phyloP scores from a whole-genome alignment of 2,329 filamentous ascomycete genomes.

The Alternaria atra region DNA sequence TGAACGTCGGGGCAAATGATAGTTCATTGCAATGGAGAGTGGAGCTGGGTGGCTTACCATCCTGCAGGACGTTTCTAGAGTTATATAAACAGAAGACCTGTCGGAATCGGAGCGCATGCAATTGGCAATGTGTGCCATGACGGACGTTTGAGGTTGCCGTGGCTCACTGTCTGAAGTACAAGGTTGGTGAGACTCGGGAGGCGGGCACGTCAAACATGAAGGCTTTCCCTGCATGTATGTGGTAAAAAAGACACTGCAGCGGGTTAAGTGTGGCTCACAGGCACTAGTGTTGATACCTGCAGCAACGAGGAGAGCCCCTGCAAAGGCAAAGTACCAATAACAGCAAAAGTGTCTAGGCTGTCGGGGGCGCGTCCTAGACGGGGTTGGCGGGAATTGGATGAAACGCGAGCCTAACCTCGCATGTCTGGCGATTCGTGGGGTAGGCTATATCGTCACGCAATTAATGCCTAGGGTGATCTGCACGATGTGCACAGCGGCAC shows the following conservation, averaged over 20 bases:
- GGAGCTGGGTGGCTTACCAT: constrained; percentile 39
- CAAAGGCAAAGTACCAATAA: constrained; percentile 42
- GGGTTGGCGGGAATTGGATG: constrained; percentile 45
- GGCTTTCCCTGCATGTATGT: constrained; percentile 51
- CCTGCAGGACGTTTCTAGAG: constrained; percentile 46
- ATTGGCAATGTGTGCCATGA: constrained; percentile 57
- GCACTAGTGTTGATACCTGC: constrained; percentile 50
- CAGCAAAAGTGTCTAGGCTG: constrained; percentile 47
- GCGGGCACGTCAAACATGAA: constrained; percentile 53
- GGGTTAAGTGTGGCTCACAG: constrained; percentile 50
- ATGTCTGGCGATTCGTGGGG: constrained; percentile 53
- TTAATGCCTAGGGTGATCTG: constrained; percentile 39
- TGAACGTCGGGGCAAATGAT: constrained; percentile 44
- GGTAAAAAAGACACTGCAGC: constrained; percentile 40
- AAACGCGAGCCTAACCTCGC: constrained; percentile 50
- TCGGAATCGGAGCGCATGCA: constrained; percentile 50
- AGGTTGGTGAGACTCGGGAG: constrained; percentile 53
- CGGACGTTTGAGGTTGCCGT: constrained; percentile 47
- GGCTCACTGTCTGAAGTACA: constrained; percentile 47
- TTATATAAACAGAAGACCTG: constrained; percentile 51
- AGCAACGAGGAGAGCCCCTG: constrained; percentile 44
- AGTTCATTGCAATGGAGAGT: constrained; percentile 41
- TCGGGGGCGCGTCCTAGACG: constrained; percentile 45
- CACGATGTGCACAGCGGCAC: constrained; percentile 36
- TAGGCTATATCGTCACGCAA: constrained; percentile 38